These are phyloP conservation scores for Nakazawaea wyomingensis DNA, from an alignment of 805 yeast species.

Conservation along the genomic window DNA sequence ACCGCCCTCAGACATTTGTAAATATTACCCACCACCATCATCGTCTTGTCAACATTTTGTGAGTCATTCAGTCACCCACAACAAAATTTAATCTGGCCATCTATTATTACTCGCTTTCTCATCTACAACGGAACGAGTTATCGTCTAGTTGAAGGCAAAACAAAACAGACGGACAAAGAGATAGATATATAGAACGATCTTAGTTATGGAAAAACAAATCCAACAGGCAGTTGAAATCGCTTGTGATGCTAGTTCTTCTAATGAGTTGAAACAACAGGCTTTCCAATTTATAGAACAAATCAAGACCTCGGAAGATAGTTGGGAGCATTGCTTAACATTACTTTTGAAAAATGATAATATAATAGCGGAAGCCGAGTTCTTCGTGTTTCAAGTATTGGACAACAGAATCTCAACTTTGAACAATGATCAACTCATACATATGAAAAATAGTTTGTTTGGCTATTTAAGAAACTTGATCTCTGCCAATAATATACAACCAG, in stretches of 20 bases:
- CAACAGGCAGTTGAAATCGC: constrained; percentile 88
- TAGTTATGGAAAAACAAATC: constrained; percentile 53
- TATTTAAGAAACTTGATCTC: constrained; percentile 30
- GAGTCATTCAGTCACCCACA: not conserved
- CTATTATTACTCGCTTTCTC: no score
- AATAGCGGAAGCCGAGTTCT: constrained; percentile 56
- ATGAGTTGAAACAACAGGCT: constrained; percentile 55
- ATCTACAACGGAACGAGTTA: no score
- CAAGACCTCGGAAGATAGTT: constrained; percentile 50
- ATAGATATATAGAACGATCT: not conserved
- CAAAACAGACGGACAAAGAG: not conserved
- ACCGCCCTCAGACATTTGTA: no score
- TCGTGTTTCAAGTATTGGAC: constrained; percentile 65
- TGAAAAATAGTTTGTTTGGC: constrained; percentile 45
- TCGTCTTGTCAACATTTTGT: not conserved
- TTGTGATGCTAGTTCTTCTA: constrained; percentile 61
- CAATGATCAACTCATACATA: constrained; percentile 37
- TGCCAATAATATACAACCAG: constrained; percentile 28
- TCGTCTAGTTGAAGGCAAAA: not conserved
- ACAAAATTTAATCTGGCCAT: no score
- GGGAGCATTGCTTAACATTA: constrained; percentile 49
- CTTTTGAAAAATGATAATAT: constrained; percentile 29
- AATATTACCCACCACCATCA: no score
- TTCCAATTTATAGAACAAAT: constrained; percentile 47
- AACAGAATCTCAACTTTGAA: constrained; percentile 42